phyloP scores from a whole-genome alignment of 192 early-diverging fungal genomes.

The Coemansia sp. region DNA sequence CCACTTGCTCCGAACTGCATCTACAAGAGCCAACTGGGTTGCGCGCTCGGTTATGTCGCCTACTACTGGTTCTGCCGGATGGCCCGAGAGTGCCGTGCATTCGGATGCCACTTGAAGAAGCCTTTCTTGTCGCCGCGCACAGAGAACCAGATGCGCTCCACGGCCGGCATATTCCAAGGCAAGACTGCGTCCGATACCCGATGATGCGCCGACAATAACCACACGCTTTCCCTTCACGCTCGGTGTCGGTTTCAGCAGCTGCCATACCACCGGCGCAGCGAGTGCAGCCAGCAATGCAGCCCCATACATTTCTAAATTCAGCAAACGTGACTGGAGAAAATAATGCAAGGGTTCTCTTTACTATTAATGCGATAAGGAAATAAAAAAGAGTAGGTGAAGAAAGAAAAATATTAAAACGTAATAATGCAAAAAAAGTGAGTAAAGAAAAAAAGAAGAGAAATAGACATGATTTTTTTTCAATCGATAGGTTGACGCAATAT shows the following conservation, averaged over 20 bases:
- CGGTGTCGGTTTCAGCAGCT: conserved; percentile 13
- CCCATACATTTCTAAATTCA: not conserved
- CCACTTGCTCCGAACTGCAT: conserved; percentile 12
- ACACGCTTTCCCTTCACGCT: conserved; percentile 44
- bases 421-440: not conserved
- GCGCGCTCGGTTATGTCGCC: conserved; percentile 59
- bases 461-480: not conserved
- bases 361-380: too few relatives aligned
- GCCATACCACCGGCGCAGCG: conserved; percentile 7
- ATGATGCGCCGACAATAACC: conserved; percentile 73
- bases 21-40: conserved; percentile 48
- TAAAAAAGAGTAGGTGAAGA: not conserved
- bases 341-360: too few relatives aligned
- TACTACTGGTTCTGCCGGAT: conserved; percentile 24
- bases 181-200: conserved; percentile 68
- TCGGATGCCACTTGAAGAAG: conserved; percentile 52
- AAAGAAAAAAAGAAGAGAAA: conserved; percentile 4
- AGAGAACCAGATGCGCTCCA: conserved; percentile 60
- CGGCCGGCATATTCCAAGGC: conserved; percentile 65
- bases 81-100: conserved; percentile 21
- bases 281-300: not conserved
- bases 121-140: conserved; percentile 56
- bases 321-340: too few relatives aligned
- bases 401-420: conserved; percentile 1
- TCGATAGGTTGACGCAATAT: not conserved